Base-by-base conservation (phyloP, 108 stramenopile genomes). In the Cylindrotheca closterium region DNA sequence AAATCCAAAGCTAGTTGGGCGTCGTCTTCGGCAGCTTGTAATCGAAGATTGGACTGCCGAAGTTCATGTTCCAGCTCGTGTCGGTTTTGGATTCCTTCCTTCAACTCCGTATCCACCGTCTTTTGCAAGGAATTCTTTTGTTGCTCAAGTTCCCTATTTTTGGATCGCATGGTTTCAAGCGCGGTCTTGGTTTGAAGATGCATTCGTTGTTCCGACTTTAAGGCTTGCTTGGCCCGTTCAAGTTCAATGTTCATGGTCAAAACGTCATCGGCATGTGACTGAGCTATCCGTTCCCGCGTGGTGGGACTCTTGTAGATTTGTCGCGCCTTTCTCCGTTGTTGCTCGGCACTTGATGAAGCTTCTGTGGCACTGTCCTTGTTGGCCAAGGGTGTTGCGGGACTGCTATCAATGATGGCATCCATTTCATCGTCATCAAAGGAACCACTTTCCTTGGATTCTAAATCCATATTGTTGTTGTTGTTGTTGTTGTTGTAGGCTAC, bases 11-110 rank as follows among this genome's bases (percentile, higher is more conserved):
- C 92, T 42, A 78, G 17, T 24, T 78, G 63, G 4, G 92, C 92
- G 71, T 93, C 92, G 71, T 93, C 92, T 72, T 93, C 92, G 48
- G 92, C 92, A 10, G 86, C 92, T 58, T 82, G 67, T 2, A 85
- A 74, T 46, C 80, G 73, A 23, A 47, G 24, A n/a, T 61, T 34
- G 15, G 76, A 55, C 32, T 18, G 28, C 19, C 70, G 37, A 0
- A 84, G 60, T 30, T 89, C 86, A 29, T 63, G 47, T 30, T 63
- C 46, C 60, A 82, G 47, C 10, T 51, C 19, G 21, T 71, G 57
- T 26, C 77, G 70, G 48, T 69, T 30, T 25, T 75, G 55, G 19
- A 51, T 58, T 2, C 59, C 31, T 28, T 83, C 49, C 55, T 60
- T 37, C 10, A 64, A 32, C 21, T 77, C 32, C 33, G 77, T 75